Conservation (phyloP, 1,139 yeast genomes). For the Geotrichum siamense region DNA sequence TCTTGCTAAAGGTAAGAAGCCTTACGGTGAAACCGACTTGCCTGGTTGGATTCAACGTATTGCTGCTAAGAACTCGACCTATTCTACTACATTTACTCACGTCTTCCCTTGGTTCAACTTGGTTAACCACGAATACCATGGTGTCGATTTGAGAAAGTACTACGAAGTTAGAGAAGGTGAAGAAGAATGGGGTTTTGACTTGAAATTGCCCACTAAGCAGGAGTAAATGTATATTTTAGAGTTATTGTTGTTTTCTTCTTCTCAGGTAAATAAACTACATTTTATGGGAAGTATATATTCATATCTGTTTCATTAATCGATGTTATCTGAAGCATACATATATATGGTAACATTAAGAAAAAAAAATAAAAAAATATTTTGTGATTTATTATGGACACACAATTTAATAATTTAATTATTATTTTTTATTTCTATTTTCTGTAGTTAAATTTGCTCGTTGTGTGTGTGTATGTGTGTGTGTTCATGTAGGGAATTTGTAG, state of each 20-base stretch:
- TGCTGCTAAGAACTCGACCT: conserved; percentile 74
- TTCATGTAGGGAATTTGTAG: too few relatives aligned
- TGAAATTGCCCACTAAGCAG: conserved; percentile 24
- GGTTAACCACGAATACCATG: conserved; percentile 78
- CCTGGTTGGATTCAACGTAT: conserved; percentile 68
- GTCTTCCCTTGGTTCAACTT: conserved; percentile 79
- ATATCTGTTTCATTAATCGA: background rate
- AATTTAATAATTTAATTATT: too few relatives aligned
- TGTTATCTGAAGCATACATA: background rate
- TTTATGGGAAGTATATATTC: background rate
- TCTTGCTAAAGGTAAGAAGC: conserved; percentile 59
- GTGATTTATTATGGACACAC: too few relatives aligned
- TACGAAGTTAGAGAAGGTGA: conserved; percentile 53
- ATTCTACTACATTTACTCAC: conserved; percentile 55
- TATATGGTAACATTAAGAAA: too few relatives aligned
- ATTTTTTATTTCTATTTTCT: too few relatives aligned
- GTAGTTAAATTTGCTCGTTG: too few relatives aligned
- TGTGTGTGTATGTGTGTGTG: too few relatives aligned
- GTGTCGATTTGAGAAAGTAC: conserved; percentile 62
- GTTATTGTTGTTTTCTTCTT: background rate
- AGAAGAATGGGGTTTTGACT: conserved; percentile 37
- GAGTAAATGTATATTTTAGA: conserved; percentile 5
- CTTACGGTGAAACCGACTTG: conserved; percentile 51
- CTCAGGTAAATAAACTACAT: too few relatives aligned
- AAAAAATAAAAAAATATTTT: too few relatives aligned